A percentile compares a stretch with the other conserved stretches of the same genome.
Conservation (phyloP, 83 land plant genomes). For the Larix sibirica region DNA sequence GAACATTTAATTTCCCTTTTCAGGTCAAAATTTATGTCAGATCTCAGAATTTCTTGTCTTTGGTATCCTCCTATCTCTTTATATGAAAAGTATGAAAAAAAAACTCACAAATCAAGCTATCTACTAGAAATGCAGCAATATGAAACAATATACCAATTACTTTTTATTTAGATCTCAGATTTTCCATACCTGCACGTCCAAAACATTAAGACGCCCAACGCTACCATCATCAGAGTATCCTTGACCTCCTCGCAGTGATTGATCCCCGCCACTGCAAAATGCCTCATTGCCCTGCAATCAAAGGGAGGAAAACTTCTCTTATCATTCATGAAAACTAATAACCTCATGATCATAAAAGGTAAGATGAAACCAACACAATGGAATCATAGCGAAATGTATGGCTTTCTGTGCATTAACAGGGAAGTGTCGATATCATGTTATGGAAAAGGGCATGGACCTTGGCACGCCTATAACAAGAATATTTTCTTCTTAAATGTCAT, state of each 20-base stretch:
- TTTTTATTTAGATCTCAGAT: too few species aligned
- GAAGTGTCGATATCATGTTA: too few species aligned
- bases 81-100: background rate
- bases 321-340: conserved; percentile 3
- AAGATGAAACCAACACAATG: too few species aligned
- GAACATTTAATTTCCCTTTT: background rate
- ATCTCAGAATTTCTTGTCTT: background rate
- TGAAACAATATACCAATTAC: background rate
- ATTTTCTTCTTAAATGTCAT: too few species aligned
- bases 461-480: too few species aligned
- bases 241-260: conserved; percentile 69
- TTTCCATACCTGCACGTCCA: conserved; percentile 81
- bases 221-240: conserved; percentile 85
- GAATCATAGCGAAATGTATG: too few species aligned
- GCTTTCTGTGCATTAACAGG: too few species aligned
- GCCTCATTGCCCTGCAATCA: conserved; percentile 79
- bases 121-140: background rate
- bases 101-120: background rate
- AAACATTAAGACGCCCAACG: conserved; percentile 87
- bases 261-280: conserved; percentile 98
- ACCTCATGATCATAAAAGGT: background rate
- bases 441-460: too few species aligned
- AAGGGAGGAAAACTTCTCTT: background rate
- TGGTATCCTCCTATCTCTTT: background rate
- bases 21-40: background rate